Conservation (phyloP, 495 filamentous ascomycete species). For the Barbatosphaeria neglecta region DNA sequence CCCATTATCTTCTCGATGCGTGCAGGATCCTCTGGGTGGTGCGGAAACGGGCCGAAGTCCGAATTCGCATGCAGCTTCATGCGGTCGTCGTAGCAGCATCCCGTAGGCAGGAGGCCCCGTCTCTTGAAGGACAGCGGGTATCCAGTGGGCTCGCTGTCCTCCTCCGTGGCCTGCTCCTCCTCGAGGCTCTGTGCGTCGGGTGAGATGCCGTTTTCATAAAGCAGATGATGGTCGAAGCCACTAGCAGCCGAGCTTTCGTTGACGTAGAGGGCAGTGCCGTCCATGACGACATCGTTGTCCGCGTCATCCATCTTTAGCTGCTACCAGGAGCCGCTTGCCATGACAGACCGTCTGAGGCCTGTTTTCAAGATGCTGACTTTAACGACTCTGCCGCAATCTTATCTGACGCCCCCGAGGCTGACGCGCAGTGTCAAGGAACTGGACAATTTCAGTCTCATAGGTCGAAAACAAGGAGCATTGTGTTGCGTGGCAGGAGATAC, state of each 20-base stretch:
- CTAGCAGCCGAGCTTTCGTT: conserved; percentile 21
- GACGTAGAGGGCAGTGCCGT: conserved; percentile 25
- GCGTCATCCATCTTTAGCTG: conserved; percentile 19
- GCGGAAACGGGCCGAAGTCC: conserved; percentile 50
- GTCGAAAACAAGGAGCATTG: too few species aligned
- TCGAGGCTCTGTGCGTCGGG: conserved; percentile 15
- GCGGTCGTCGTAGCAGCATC: conserved; percentile 79
- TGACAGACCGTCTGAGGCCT: background rate
- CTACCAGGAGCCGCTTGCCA: background rate
- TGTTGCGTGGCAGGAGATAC: too few species aligned
- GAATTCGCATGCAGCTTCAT: conserved; percentile 90
- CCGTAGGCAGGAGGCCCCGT: conserved; percentile 44
- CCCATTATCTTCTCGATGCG: conserved; percentile 85
- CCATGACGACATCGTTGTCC: conserved; percentile 21
- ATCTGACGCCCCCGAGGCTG: background rate
- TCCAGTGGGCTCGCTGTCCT: conserved; percentile 3
- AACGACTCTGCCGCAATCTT: background rate
- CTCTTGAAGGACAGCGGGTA: conserved; percentile 12
- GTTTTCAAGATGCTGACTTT: background rate
- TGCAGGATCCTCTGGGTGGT: conserved; percentile 88
- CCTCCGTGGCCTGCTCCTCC: conserved; percentile 16
- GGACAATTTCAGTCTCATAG: too few species aligned
- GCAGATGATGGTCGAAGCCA: conserved; percentile 16
- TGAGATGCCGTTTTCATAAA: conserved; percentile 8
- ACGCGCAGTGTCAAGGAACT: too few species aligned